Evolutionary conservation across 192 early-diverging fungal genomes (phyloP).

Genomic region (Blastocladiella britannica): DNA sequence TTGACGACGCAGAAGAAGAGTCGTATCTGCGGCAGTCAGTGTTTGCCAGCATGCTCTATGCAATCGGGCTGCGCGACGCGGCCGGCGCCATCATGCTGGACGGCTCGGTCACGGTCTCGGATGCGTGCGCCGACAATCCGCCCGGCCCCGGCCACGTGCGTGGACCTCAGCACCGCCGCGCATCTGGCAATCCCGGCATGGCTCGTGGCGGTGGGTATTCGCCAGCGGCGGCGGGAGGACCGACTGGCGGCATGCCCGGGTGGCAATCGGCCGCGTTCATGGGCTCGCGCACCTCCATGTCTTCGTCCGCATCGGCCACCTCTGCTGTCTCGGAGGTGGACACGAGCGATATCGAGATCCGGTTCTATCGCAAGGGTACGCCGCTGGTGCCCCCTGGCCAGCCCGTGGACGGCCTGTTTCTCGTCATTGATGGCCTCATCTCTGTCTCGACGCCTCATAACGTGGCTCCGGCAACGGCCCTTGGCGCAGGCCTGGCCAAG

Average conservation of each 20-base stretch:
- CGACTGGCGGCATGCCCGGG: not conserved
- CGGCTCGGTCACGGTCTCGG: too few species aligned
- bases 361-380: slow-evolving; percentile 50
- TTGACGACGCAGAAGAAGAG: slow-evolving; percentile 27
- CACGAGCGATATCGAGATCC: slow-evolving; percentile 46
- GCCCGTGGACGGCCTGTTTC: slow-evolving; percentile 62
- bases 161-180: too few species aligned
- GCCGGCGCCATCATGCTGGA: too few species aligned
- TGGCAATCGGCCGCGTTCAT: not conserved
- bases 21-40: slow-evolving; percentile 33
- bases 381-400: slow-evolving; percentile 65
- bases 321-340: not conserved
- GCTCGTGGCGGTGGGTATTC: too few species aligned
- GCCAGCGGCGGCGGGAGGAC: not conserved
- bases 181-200: too few species aligned
- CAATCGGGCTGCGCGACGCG: slow-evolving; percentile 23
- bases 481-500: too few species aligned
- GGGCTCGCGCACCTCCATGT: not conserved
- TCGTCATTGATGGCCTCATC: slow-evolving; percentile 78
- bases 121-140: too few species aligned
- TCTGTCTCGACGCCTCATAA: slow-evolving; percentile 37
- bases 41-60: slow-evolving; percentile 34
- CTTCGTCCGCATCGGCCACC: slow-evolving; percentile 6
- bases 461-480: slow-evolving; percentile 6
- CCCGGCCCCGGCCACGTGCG: too few species aligned